Evolutionary conservation across 2,329 filamentous ascomycete genomes (phyloP).

Genomic region (Bimuria novae-zelandiae): DNA sequence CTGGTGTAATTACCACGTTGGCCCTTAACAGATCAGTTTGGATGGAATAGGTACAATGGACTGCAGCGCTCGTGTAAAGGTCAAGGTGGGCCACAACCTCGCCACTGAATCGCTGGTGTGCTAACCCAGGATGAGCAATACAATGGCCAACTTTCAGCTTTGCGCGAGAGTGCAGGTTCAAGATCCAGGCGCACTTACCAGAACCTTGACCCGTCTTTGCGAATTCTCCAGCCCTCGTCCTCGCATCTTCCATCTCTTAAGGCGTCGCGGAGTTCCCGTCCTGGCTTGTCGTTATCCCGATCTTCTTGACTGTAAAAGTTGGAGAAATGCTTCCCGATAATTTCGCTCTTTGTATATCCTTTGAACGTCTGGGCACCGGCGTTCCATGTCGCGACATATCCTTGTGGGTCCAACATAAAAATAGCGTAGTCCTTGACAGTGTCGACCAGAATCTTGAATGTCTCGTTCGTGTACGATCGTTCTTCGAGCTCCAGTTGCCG

Average conservation of each 20-base stretch:
- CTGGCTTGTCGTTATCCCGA: slow-evolving; percentile 54
- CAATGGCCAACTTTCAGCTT: too few species aligned
- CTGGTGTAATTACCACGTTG: slow-evolving; percentile 62
- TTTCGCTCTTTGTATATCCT: slow-evolving; percentile 59
- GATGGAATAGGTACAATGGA: background rate
- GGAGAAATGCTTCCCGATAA: slow-evolving; percentile 63
- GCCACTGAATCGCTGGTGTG: too few species aligned
- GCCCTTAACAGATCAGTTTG: slow-evolving; percentile 37
- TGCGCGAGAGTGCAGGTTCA: background rate
- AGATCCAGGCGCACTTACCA: slow-evolving; percentile 38
- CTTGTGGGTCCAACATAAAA: slow-evolving; percentile 62
- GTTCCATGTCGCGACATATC: slow-evolving; percentile 64
- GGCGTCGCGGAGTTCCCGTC: slow-evolving; percentile 57
- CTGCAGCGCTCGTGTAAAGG: too few species aligned
- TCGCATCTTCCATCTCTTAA: slow-evolving; percentile 61
- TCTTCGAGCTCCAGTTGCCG: slow-evolving; percentile 49
- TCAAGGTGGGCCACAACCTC: too few species aligned
- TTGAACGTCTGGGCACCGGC: slow-evolving; percentile 60
- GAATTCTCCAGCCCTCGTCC: slow-evolving; percentile 64
- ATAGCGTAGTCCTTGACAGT: slow-evolving; percentile 67
- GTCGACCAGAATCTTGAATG: slow-evolving; percentile 65
- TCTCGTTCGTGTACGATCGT: slow-evolving; percentile 54
- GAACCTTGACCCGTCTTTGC: slow-evolving; percentile 62
- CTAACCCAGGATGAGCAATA: too few species aligned
- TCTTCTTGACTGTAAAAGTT: slow-evolving; percentile 61